Base-by-base conservation (phyloP, 2,329 filamentous ascomycete species). In the Colletotrichum shisoi region DNA sequence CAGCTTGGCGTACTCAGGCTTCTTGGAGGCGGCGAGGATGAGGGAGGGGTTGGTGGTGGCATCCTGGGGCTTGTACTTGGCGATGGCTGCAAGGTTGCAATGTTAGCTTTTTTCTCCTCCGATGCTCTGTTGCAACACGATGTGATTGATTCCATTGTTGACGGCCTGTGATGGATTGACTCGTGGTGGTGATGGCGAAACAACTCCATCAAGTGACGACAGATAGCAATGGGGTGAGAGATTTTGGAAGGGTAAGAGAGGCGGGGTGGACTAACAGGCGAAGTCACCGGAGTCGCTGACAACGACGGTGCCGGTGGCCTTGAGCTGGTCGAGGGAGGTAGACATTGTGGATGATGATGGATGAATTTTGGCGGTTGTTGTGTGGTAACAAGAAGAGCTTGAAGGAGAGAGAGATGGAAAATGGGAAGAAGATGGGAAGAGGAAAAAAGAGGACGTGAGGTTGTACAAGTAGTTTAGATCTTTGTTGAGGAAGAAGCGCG, bases 31-130 rank as follows among this genome's bases (percentile, higher is more conserved):
- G 73, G 94, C 94, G 79, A 99, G 91, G 82, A 99, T 98, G 80
- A 99, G 87, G 71, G 95, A 98, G 69, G 95, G 95, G 89, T 99
- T 99, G 85, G 95, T 99, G 81, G 95, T 99, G 78, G 95, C 95
- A 92, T 99, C 95, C 87, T 99, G 94, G 72, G 95, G 95, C 89
- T 97, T 96, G 90, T 99, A 99, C 87, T 98, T 97, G 86, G 87
- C 94, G 81, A 99, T 99, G 81, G 94, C 94, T 89, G 83, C 80
- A 73, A 21, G 68, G 72, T 54, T 68, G 69, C 34, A 34, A 48
- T 9, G 57, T 59, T 39, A 59, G 57, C 57, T 27, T 49, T 27
- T 49, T 27, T 17, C 11, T 9, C 61, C 11, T n/a, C 49, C 31
- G 2, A 57, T 67, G 53, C 60, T 48, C 51, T 56, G 24, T 49